Evolutionary conservation across 2,329 filamentous ascomycete genomes (phyloP).

Genomic region (Hirsutella thompsonii): DNA sequence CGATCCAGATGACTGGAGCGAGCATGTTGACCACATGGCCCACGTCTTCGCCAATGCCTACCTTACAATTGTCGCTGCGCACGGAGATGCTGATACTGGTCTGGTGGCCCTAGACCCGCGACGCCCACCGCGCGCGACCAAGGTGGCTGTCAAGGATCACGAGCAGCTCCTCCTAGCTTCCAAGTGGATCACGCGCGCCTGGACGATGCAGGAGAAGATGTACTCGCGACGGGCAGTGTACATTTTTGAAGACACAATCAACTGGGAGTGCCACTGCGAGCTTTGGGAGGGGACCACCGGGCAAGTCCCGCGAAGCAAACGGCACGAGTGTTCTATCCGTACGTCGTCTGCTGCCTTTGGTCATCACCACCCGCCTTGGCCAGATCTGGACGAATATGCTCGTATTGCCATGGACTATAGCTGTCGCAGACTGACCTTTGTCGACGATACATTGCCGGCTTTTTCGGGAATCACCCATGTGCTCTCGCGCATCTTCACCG

Average conservation of each 20-base stretch:
- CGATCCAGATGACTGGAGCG: conserved; percentile 23
- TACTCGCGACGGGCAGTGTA: conserved; percentile 29
- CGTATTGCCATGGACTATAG: conserved; percentile 30
- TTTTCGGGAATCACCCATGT: conserved; percentile 29
- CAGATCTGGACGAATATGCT: conserved; percentile 31
- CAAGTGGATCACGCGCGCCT: conserved; percentile 25
- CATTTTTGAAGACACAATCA: conserved; percentile 28
- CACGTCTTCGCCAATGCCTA: conserved; percentile 30
- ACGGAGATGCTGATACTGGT: conserved; percentile 25
- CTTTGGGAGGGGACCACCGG: conserved; percentile 23
- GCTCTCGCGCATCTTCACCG: conserved; percentile 25
- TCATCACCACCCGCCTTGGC: conserved; percentile 28
- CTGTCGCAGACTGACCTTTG: conserved; percentile 22
- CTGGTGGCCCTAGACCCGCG: conserved; percentile 22
- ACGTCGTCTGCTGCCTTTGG: conserved; percentile 20
- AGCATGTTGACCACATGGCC: conserved; percentile 30
- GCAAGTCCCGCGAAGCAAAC: conserved; percentile 17
- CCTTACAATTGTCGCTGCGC: conserved; percentile 29
- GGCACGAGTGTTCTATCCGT: conserved; percentile 18
- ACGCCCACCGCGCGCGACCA: conserved; percentile 13
- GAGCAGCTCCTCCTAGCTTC: conserved; percentile 25
- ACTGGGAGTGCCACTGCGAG: conserved; percentile 33
- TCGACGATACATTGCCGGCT: conserved; percentile 28
- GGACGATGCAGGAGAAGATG: conserved; percentile 29
- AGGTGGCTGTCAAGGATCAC: conserved; percentile 16